Evolutionary conservation across 495 filamentous ascomycete species (phyloP), one percentile per base, ranked within the genome.

Genomic region (Immersiella caudata): DNA sequence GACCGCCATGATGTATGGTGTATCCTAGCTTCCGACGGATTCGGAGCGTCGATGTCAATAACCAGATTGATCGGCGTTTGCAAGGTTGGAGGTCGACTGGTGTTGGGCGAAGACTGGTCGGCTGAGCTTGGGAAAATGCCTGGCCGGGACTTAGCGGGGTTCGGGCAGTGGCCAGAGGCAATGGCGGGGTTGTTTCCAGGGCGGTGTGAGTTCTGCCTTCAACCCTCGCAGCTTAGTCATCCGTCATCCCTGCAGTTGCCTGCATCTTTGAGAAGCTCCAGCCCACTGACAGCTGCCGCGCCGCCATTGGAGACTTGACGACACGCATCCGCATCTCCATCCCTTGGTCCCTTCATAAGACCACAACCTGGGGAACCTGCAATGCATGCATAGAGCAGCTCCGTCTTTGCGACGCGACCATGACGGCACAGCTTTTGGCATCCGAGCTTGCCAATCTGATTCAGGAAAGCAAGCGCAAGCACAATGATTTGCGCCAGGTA

Each of bases 401-500:
- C 18, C 12, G 21, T 51, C 36, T 55, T 51, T 62, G 68, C 64
- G 67, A 76, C 71, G 75, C 73, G 72, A 90, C 86, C 75, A 99
- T 99, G 95, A 97, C 93, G 73, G 88, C 93, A 65, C 93, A 96
- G 82, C 87, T 98, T 65, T 86, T 99, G 69, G 90, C 89, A 70
- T 87, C 90, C 58, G 95, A 99, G 84, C 89, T 99, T 70, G 85
- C 90, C 71, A 96, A 91, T 79, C 86, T 99, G 71, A 91, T 97
- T 62, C 94, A 97, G 75, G 95, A 99, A 77, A 94, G 93, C 72
- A 97, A 96, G 78, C 87, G 94, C 68, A 98, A 96, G 79, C 89
- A 97, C 77, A 84, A 87, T 62, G 95, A 98, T 68, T 79, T 99
- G 50, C 87, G 92, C 83, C 90, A 90, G 85, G 93, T 94, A 74